Percentiles rank a stretch among this genome's conserved stretches.
Evolutionary conservation across 345 rosid species (phyloP).

Genomic region (Psidium guajava): DNA sequence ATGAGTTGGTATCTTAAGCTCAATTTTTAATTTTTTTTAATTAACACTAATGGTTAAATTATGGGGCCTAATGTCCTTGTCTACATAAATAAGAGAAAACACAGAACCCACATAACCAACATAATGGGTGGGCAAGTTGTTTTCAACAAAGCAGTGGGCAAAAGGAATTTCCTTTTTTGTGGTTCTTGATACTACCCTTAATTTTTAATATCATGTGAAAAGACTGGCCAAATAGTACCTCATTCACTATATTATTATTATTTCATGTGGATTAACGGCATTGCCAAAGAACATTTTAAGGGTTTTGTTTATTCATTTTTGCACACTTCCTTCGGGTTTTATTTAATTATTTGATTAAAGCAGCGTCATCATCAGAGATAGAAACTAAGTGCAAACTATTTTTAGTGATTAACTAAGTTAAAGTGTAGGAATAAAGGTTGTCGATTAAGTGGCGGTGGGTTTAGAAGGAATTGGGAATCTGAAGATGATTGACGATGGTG

Average conservation of each 20-base stretch:
- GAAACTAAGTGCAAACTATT: not conserved
- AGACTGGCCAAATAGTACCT: not conserved
- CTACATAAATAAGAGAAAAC: not conserved
- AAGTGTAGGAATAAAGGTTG: not conserved
- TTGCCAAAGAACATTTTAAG: not conserved
- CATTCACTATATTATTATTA: not conserved
- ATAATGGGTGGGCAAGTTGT: not conserved
- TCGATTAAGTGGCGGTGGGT: constrained; percentile 8
- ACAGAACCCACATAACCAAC: not conserved
- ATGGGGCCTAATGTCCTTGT: not conserved
- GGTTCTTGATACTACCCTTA: not conserved
- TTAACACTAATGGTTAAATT: not conserved
- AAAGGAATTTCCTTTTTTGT: not conserved
- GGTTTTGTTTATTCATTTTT: not conserved
- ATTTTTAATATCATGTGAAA: not conserved
- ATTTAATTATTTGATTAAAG: not conserved
- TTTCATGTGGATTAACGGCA: not conserved
- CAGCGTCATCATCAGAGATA: not conserved
- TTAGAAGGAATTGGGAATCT: not conserved
- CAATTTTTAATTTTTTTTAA: not conserved
- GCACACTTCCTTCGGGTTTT: not conserved
- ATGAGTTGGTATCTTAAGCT: not conserved
- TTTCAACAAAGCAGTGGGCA: constrained; percentile 1
- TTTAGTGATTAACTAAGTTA: not conserved
- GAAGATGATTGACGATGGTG: not conserved